A percentile compares a stretch with the other conserved stretches of the same genome.
phyloP scores from a whole-genome alignment of 805 yeast species.

The Maudiozyma pseudohumilis region DNA sequence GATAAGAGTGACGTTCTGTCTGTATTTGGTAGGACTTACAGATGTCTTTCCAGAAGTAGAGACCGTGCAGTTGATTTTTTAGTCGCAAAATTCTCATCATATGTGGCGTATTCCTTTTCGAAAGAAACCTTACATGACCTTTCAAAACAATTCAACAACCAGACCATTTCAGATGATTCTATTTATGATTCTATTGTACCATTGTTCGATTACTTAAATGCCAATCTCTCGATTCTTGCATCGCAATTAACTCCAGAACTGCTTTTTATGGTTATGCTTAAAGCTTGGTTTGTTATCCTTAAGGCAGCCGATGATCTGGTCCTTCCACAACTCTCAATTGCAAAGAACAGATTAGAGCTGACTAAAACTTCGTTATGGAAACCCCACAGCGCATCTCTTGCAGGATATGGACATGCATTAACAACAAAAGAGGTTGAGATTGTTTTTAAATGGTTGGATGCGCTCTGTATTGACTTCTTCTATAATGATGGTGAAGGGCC shows the following conservation, averaged over 20 bases:
- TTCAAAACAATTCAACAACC: too few relatives aligned
- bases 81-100: constrained; percentile 62
- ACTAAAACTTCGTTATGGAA: constrained; percentile 30
- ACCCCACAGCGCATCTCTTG: constrained; percentile 26
- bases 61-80: constrained; percentile 59
- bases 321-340: constrained; percentile 57
- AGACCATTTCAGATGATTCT: constrained; percentile 37
- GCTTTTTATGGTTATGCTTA: constrained; percentile 55
- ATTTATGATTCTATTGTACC: constrained; percentile 62
- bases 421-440: constrained; percentile 54
- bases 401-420: constrained; percentile 47
- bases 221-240: constrained; percentile 57
- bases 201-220: constrained; percentile 61
- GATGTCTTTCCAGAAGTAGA: constrained; percentile 53
- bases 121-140: constrained; percentile 46
- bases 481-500: constrained; percentile 79
- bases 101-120: constrained; percentile 50
- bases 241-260: constrained; percentile 45
- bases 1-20: constrained; percentile 76
- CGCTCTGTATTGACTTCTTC: constrained; percentile 62
- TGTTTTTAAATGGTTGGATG: constrained; percentile 59
- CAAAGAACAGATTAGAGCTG: constrained; percentile 22
- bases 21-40: constrained; percentile 65
- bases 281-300: constrained; percentile 72
- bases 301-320: constrained; percentile 58